Evolutionary conservation across 148 eudicot genomes (phyloP).

Genomic region (Cornus florida): DNA sequence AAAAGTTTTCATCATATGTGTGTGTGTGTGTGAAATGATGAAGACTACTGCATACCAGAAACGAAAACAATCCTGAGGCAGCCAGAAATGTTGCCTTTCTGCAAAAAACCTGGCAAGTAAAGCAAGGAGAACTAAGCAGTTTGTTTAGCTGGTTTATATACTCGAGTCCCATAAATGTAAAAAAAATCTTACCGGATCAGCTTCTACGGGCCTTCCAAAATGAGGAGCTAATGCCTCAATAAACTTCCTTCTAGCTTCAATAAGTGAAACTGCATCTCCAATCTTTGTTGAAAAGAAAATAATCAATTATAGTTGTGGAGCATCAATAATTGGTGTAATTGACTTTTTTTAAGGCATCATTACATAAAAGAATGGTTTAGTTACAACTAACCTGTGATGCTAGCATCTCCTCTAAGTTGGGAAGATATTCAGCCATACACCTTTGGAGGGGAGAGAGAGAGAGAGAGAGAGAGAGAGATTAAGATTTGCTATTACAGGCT

Average conservation of each 20-base stretch:
- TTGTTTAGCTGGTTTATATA: conserved; percentile 5
- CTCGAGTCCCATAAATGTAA: neutral
- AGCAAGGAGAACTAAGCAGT: conserved; percentile 15
- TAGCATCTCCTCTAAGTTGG: conserved; percentile 68
- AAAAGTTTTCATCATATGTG: neutral
- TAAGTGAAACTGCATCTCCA: conserved; percentile 67
- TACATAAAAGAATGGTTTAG: neutral
- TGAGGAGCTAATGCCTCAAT: conserved; percentile 61
- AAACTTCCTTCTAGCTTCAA: conserved; percentile 70
- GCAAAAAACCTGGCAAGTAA: conserved; percentile 69
- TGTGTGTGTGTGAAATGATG: neutral
- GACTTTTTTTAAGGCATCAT: neutral
- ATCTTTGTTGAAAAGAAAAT: conserved; percentile 49
- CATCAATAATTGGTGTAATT: neutral
- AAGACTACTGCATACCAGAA: conserved; percentile 55
- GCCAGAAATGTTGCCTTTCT: conserved; percentile 76
- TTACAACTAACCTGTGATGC: conserved; percentile 59
- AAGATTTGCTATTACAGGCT: neutral
- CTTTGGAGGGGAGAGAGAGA: conserved; percentile 21
- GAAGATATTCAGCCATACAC: conserved; percentile 99
- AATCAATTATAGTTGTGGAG: neutral
- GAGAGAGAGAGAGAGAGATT: too few species aligned
- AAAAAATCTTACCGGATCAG: conserved; percentile 70
- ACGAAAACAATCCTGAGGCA: conserved; percentile 71
- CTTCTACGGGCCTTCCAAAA: conserved; percentile 90